Conservation (phyloP, 2,329 filamentous ascomycete species). For the Aspergillus awamori region DNA sequence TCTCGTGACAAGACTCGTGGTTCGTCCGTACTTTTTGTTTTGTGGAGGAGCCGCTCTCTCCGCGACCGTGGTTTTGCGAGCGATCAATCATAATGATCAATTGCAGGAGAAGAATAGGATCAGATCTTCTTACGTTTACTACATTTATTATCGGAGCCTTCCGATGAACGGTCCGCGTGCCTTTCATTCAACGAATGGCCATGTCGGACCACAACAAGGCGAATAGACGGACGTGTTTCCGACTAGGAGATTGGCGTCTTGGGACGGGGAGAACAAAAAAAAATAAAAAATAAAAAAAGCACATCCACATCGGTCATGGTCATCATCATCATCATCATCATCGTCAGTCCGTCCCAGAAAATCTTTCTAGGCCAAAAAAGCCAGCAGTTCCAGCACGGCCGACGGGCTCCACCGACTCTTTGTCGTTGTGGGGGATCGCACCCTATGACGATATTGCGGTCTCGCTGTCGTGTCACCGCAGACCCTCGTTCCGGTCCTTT, state of each 20-base stretch:
- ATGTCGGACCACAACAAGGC: slow-evolving; percentile 10
- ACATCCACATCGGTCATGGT: neutral
- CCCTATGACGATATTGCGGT: slow-evolving; percentile 10
- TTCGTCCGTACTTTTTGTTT: neutral
- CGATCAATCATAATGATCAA: neutral
- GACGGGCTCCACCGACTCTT: slow-evolving; percentile 8
- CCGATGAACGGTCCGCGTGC: slow-evolving; percentile 5
- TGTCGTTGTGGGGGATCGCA: slow-evolving; percentile 19
- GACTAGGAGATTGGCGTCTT: slow-evolving; percentile 1
- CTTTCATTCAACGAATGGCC: slow-evolving; percentile 12
- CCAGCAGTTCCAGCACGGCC: slow-evolving; percentile 4
- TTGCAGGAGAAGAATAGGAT: too few species aligned
- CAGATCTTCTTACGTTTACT: too few species aligned
- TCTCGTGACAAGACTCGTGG: neutral
- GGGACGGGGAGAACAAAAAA: neutral
- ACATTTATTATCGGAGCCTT: slow-evolving; percentile 4
- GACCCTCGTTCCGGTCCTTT: slow-evolving; percentile 1
- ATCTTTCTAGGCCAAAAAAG: neutral
- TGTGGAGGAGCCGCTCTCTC: neutral
- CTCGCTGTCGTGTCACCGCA: slow-evolving; percentile 2
- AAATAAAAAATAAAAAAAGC: too few species aligned
- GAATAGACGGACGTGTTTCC: neutral
- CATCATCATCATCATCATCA: neutral
- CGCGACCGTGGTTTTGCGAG: neutral
- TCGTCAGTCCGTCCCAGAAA: neutral